Conservation (phyloP, 2,329 filamentous ascomycete species). For the Neophaeococcomyces aloes region DNA sequence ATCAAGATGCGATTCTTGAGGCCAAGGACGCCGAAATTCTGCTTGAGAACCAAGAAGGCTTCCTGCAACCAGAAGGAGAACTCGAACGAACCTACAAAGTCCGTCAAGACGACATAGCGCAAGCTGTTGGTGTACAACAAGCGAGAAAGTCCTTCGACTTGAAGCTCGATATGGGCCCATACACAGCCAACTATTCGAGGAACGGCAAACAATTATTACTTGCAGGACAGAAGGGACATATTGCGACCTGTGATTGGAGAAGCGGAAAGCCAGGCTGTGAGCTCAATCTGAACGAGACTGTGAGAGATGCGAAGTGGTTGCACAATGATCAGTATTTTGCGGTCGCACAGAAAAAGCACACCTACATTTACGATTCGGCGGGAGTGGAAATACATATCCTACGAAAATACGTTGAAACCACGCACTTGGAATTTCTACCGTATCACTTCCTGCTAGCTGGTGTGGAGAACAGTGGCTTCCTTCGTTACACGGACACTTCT, state of each 20-base stretch:
- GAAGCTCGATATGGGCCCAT: constrained; percentile 74
- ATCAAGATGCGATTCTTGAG: constrained; percentile 66
- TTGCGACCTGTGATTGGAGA: constrained; percentile 94
- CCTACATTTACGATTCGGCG: constrained; percentile 88
- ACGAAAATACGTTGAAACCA: constrained; percentile 80
- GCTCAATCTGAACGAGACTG: constrained; percentile 78
- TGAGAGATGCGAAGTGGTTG: constrained; percentile 81
- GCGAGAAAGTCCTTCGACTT: constrained; percentile 91
- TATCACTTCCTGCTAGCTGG: constrained; percentile 83
- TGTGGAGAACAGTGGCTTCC: constrained; percentile 64
- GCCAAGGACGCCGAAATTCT: constrained; percentile 94
- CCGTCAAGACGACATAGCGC: constrained; percentile 72
- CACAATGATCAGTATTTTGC: constrained; percentile 92
- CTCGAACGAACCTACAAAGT: constrained; percentile 89
- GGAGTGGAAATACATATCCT: constrained; percentile 89
- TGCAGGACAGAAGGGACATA: constrained; percentile 82
- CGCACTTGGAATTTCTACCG: constrained; percentile 87
- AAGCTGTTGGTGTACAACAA: constrained; percentile 65
- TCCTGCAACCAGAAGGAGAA: constrained; percentile 77
- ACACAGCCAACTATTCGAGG: constrained; percentile 76
- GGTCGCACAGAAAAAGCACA: constrained; percentile 89
- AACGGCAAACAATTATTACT: constrained; percentile 81
- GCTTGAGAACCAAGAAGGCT: constrained; percentile 74
- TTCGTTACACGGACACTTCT: constrained; percentile 92
- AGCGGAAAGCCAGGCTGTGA: constrained; percentile 86